Conservation (phyloP, 257 asterid species). For the Rauvolfia tetraphylla region DNA sequence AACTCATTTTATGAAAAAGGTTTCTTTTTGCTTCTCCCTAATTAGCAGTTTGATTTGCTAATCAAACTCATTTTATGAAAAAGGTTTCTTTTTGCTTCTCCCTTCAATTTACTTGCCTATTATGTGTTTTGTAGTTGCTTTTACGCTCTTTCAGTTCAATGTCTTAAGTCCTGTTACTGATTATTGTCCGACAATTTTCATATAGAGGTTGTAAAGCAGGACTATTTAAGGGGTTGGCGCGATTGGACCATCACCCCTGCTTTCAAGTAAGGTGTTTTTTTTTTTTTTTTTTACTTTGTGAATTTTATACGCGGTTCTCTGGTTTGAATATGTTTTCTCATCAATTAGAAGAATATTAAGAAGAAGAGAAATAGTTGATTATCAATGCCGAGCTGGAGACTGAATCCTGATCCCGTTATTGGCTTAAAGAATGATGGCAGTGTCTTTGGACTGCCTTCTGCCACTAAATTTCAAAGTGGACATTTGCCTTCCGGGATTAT, state of each 20-base stretch:
- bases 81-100: neutral
- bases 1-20: slow-evolving; percentile 5
- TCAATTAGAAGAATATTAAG: slow-evolving; percentile 16
- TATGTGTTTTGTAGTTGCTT: neutral
- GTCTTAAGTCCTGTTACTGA: neutral
- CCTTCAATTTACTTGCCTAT: neutral
- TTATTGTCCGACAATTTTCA: neutral
- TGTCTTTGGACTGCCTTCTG: slow-evolving; percentile 50
- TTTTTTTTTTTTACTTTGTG: neutral
- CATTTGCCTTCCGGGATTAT: slow-evolving; percentile 53
- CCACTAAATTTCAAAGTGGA: slow-evolving; percentile 52
- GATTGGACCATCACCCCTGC: neutral
- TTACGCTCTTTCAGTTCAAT: neutral
- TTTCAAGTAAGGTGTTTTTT: neutral
- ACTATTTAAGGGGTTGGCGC: neutral
- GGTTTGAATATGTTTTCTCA: neutral
- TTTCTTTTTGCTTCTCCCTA: neutral
- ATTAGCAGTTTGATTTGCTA: no score
- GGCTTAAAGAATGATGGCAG: slow-evolving; percentile 39
- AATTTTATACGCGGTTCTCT: neutral
- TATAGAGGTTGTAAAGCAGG: neutral
- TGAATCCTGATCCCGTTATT: slow-evolving; percentile 36
- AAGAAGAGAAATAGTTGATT: slow-evolving; percentile 24
- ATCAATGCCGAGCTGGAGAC: slow-evolving; percentile 45
- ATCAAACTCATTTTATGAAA: slow-evolving; percentile 7